phyloP scores from a whole-genome alignment of 805 yeast species.

The Cyberlindnera samutprakarnensis region DNA sequence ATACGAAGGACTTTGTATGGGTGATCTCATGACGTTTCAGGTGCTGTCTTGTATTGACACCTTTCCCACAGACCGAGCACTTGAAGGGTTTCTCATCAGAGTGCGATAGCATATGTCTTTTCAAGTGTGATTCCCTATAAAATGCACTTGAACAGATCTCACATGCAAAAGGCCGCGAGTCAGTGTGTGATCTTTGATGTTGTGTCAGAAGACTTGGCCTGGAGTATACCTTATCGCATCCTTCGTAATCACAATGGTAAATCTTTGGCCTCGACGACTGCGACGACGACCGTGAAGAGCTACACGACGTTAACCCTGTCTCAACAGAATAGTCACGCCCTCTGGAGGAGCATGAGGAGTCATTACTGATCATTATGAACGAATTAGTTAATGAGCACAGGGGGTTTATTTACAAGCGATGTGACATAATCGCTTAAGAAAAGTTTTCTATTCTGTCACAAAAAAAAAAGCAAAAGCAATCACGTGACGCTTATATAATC shows the following conservation, averaged over 20 bases:
- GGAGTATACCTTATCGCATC: constrained; percentile 70
- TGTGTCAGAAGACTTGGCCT: constrained; percentile 80
- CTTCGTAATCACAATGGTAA: constrained; percentile 54
- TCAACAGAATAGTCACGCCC: constrained; percentile 1
- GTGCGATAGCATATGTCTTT: constrained; percentile 68
- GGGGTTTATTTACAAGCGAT: no score
- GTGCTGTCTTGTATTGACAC: constrained; percentile 76
- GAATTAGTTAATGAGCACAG: no score
- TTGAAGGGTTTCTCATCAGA: constrained; percentile 56
- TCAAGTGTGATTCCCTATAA: constrained; percentile 70
- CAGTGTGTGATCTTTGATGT: constrained; percentile 72
- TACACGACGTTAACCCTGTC: constrained; percentile 1
- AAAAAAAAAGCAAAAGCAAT: no score
- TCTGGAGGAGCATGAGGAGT: not conserved
- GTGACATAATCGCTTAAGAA: not conserved
- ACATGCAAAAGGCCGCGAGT: constrained; percentile 73
- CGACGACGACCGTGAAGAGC: constrained; percentile 23
- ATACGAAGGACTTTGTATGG: constrained; percentile 60
- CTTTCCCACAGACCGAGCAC: constrained; percentile 74
- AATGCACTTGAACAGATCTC: constrained; percentile 57
- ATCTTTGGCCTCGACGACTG: constrained; percentile 45
- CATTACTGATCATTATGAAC: not conserved
- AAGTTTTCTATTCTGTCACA: no score
- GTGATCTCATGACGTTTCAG: constrained; percentile 75
- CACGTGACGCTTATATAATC: no score